Evolutionary conservation across 2,329 filamentous ascomycete genomes (phyloP).

Genomic region (Clarireedia monteithiana): DNA sequence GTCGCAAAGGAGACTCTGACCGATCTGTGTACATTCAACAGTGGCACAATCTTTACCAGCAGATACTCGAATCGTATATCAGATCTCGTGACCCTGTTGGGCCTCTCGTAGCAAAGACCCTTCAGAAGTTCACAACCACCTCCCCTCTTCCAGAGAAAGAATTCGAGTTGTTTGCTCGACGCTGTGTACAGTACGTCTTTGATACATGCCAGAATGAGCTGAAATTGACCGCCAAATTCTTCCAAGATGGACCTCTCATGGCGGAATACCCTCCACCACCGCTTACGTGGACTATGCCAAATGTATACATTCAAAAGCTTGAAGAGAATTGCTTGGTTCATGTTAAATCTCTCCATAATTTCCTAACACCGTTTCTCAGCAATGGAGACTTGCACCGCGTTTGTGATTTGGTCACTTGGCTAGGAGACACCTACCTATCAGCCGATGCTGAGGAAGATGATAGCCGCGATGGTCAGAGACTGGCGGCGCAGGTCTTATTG

Average conservation of each 20-base stretch:
- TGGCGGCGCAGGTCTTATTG: conserved; percentile 22
- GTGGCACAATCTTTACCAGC: conserved; percentile 49
- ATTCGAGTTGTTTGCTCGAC: conserved; percentile 25
- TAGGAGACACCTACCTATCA: conserved; percentile 25
- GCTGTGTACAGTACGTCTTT: conserved; percentile 25
- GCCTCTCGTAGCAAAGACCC: conserved; percentile 50
- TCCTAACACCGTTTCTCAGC: conserved; percentile 22
- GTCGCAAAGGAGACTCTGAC: conserved; percentile 48
- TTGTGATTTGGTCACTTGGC: conserved; percentile 25
- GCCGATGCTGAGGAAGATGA: conserved; percentile 22
- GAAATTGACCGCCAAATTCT: conserved; percentile 23
- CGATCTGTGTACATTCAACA: conserved; percentile 51
- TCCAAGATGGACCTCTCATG: conserved; percentile 24
- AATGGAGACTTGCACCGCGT: conserved; percentile 23
- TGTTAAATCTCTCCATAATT: conserved; percentile 22
- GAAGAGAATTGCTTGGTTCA: conserved; percentile 24
- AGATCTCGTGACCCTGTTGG: conserved; percentile 40
- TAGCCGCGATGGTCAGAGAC: conserved; percentile 20
- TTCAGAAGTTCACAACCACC: conserved; percentile 35
- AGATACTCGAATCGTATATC: conserved; percentile 43
- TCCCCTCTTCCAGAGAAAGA: conserved; percentile 24
- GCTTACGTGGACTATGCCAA: conserved; percentile 19
- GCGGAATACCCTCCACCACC: conserved; percentile 15
- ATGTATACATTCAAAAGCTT: conserved; percentile 23
- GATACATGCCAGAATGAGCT: conserved; percentile 29